phyloP scores from a whole-genome alignment of 1,284 basidiomycete genomes.

The Leucoagaricus sp. region DNA sequence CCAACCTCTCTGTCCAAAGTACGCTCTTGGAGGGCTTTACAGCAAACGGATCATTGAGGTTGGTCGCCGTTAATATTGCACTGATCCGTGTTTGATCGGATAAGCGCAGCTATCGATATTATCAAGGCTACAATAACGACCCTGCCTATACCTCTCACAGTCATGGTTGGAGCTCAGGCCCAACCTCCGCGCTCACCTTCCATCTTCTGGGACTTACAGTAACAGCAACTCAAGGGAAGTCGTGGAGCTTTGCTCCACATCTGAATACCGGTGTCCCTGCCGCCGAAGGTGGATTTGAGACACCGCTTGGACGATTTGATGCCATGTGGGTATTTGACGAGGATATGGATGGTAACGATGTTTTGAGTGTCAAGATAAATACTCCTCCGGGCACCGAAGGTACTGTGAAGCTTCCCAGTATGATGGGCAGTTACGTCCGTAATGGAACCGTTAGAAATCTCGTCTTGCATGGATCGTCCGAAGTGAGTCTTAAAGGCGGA shows the following conservation, averaged over 20 bases:
- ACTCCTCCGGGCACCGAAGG: conserved; percentile 19
- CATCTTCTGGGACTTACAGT: conserved; percentile 45
- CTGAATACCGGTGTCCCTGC: conserved; percentile 33
- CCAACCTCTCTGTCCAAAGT: conserved; percentile 45
- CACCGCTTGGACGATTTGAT: conserved; percentile 43
- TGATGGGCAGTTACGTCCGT: conserved; percentile 3
- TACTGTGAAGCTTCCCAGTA: conserved; percentile 7
- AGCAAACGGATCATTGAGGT: conserved; percentile 46
- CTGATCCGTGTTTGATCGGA: conserved; percentile 7
- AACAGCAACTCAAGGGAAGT: conserved; percentile 36
- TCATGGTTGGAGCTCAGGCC: conserved; percentile 49
- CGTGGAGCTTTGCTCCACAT: conserved; percentile 42
- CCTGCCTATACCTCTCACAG: conserved; percentile 47
- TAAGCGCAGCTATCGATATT: conserved; percentile 37
- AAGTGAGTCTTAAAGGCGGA: conserved; percentile 3
- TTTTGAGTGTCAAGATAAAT: conserved; percentile 10
- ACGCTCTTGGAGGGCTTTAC: conserved; percentile 51
- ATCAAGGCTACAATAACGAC: conserved; percentile 47
- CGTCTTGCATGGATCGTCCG: neutral
- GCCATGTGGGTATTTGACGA: conserved; percentile 34
- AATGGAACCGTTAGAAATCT: conserved; percentile 5
- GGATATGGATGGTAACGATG: conserved; percentile 1
- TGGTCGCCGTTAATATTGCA: conserved; percentile 11
- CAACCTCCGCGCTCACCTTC: conserved; percentile 46
- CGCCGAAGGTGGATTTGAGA: conserved; percentile 47